phyloP scores from a whole-genome alignment of 139 green algal genomes.

The Coelastrella sp. region DNA sequence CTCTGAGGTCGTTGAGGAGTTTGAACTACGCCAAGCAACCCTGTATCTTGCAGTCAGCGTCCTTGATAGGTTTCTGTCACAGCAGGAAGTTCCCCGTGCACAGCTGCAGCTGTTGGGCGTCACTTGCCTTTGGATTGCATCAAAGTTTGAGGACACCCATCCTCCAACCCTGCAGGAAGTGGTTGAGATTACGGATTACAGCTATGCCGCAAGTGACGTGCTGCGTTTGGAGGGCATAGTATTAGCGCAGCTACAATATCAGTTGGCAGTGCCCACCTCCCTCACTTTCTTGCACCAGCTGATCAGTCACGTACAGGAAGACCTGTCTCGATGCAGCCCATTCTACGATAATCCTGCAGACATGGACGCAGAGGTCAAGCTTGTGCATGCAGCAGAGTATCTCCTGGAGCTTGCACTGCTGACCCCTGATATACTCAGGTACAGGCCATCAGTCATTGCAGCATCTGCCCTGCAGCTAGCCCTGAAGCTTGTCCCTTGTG shows the following conservation, averaged over 20 bases:
- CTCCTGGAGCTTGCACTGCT: constrained; percentile 86
- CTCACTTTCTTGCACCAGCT: constrained; percentile 53
- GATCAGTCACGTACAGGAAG: constrained; percentile 34
- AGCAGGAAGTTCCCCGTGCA: constrained; percentile 41
- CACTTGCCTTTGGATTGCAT: constrained; percentile 89
- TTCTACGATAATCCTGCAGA: neutral
- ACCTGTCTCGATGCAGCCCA: neutral
- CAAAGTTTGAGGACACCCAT: constrained; percentile 97
- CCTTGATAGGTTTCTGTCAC: constrained; percentile 87
- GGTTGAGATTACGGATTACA: constrained; percentile 93
- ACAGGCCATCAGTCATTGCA: constrained; percentile 76
- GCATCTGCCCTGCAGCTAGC: constrained; percentile 81
- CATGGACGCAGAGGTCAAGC: constrained; percentile 1
- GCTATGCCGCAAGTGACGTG: constrained; percentile 80
- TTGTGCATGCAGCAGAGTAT: constrained; percentile 81
- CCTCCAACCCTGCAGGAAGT: constrained; percentile 73
- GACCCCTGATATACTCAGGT: constrained; percentile 82
- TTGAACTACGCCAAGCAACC: constrained; percentile 86
- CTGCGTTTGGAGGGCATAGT: constrained; percentile 78
- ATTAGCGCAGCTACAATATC: constrained; percentile 81
- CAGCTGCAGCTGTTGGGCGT: constrained; percentile 78
- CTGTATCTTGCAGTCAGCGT: constrained; percentile 87
- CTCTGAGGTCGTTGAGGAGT: constrained; percentile 89
- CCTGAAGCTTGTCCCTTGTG: constrained; percentile 42
- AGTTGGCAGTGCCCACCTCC: constrained; percentile 85